These are phyloP conservation scores for Sphenostylis stenocarpa DNA, from an alignment of 306 rosid genomes.

Conservation along the genomic window DNA sequence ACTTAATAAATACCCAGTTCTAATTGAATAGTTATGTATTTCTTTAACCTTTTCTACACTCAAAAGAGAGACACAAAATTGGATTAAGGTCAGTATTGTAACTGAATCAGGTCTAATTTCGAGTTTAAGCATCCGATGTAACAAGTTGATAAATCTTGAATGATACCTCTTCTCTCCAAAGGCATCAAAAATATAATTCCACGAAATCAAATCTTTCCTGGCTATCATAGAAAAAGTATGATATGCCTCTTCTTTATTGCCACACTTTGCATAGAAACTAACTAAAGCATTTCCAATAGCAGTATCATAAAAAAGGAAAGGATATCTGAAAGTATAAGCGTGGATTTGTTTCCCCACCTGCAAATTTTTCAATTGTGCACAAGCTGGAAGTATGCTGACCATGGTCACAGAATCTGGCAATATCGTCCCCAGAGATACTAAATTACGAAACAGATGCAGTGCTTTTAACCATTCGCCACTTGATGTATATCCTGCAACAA, in stretches of 20 bases:
- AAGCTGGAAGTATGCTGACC: conserved; percentile 75
- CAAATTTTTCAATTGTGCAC: conserved; percentile 51
- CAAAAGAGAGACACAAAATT: conserved; percentile 50
- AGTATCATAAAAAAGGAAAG: conserved; percentile 50
- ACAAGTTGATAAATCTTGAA: conserved; percentile 49
- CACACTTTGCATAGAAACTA: conserved; percentile 75
- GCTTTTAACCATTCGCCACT: conserved; percentile 79
- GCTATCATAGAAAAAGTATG: conserved; percentile 54
- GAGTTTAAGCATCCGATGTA: conserved; percentile 56
- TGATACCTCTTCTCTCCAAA: conserved; percentile 47
- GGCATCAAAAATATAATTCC: conserved; percentile 85
- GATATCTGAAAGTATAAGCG: conserved; percentile 57
- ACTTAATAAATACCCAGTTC: conserved; percentile 48
- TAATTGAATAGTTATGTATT: conserved; percentile 66
- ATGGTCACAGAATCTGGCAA: conserved; percentile 71
- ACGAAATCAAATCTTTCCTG: conserved; percentile 81
- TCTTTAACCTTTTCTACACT: conserved; percentile 71
- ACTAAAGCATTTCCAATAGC: conserved; percentile 75
- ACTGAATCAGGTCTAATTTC: conserved; percentile 61
- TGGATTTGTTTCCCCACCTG: conserved; percentile 69
- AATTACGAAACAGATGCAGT: conserved; percentile 51
- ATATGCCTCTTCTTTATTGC: conserved; percentile 48
- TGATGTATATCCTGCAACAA: conserved; percentile 71
- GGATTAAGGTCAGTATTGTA: conserved; percentile 62
- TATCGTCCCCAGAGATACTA: conserved; percentile 42